Percentiles rank a stretch among this genome's conserved stretches.
Evolutionary conservation across 257 asterid genomes (phyloP).

Genomic region (Solanum appendiculatum): DNA sequence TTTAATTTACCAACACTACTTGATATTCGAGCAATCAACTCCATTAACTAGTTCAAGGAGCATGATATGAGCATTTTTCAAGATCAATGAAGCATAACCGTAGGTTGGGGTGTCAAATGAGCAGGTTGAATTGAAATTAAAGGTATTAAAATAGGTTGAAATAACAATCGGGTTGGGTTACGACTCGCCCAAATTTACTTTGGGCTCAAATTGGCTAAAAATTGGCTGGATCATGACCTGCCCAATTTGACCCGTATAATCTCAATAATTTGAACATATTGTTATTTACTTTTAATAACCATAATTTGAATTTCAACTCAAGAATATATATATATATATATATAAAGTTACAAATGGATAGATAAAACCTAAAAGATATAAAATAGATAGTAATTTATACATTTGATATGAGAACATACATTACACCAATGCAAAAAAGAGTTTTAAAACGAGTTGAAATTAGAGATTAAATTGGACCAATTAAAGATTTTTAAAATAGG

Average conservation of each 20-base stretch:
- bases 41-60: background rate
- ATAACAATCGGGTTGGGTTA: fast-evolving
- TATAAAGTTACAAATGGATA: too few species aligned
- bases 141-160: too few species aligned
- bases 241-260: background rate
- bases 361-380: too few species aligned
- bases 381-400: too few species aligned
- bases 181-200: fast-evolving
- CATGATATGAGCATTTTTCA: background rate
- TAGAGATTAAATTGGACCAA: too few species aligned
- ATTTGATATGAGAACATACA: fast-evolving
- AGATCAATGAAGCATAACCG: background rate
- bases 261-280: too few species aligned
- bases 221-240: background rate
- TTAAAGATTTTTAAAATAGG: too few species aligned
- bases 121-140: too few species aligned
- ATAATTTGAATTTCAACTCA: background rate
- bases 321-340: too few species aligned
- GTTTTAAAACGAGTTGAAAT: fast-evolving
- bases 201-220: fast-evolving
- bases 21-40: background rate
- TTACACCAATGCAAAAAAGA: too few species aligned
- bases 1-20: background rate
- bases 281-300: too few species aligned
- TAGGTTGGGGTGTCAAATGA: fast-evolving